Evolutionary conservation across 495 filamentous ascomycete species (phyloP), one percentile per base, ranked within the genome.

Genomic region (Neurospora sp.): DNA sequence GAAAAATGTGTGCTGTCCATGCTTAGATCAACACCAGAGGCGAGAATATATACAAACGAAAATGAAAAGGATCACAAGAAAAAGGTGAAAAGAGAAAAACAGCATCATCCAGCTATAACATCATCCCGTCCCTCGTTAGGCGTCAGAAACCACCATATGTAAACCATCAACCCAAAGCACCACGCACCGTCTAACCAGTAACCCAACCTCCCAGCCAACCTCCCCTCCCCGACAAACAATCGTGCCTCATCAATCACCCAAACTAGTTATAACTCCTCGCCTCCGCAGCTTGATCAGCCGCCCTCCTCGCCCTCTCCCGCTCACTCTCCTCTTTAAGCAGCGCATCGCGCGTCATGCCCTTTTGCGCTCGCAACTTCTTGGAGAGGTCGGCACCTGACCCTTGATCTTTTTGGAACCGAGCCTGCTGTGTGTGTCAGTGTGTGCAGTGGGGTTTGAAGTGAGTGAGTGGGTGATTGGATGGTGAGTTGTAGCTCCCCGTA

Each of bases 281-380:
- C 60, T 86, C 79, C 8, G 83, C 83, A 11, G 78, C 86, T 54
- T 79, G 81, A 79, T 93, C 91, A 14, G 87, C 84, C 73, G 91
- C 88, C 72, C 91, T 83, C 42, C 84, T 84, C 39, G 84, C 82
- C 73, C 86, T 81, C 79, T 92, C 89, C 37, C 84, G 83, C 70
- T 80, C 82, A 81, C 89, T 90, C 9, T 83, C 84, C 71, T 88
- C 85, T 46, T 83, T 83, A 46, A 92, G 82, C 4, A 88, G 90
- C 72, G 90, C 88, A 4, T 82, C 79, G 46, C 88, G 83, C 3
- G 89, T 91, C 82, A 91, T 87, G 71, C 86, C 87, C 83, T 88
- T 91, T 82, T 93, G 90, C 66, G 87, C 88, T 39, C 86, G 89
- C 23, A 93, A 79, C 75, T 92, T 87, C 35, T 84, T 82, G 69